phyloP scores from a whole-genome alignment of 331 rosid species.

The Phaseolus coccineus region DNA sequence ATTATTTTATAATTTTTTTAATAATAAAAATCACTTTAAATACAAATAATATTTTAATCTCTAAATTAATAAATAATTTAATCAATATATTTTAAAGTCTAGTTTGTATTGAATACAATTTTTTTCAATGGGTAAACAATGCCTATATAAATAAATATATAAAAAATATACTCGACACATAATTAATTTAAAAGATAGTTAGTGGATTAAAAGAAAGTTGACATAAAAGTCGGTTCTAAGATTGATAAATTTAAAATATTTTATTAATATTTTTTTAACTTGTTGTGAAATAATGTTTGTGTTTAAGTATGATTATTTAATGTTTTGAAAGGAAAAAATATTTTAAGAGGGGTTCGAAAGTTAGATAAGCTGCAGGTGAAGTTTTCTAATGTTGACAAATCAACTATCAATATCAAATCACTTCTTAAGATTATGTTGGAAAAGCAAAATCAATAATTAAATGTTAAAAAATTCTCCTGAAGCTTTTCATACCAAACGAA shows the following conservation, averaged over 20 bases:
- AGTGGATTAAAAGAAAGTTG: too few relatives aligned
- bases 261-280: not conserved
- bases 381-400: constrained; percentile 56
- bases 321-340: not conserved
- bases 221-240: not conserved
- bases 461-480: constrained; percentile 8
- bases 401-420: constrained; percentile 49
- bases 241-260: not conserved
- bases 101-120: too few relatives aligned
- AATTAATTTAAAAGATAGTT: too few relatives aligned
- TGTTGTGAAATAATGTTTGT: not conserved
- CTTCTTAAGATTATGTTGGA: constrained; percentile 50
- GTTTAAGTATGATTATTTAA: not conserved
- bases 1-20: too few relatives aligned
- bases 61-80: too few relatives aligned
- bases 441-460: constrained; percentile 41
- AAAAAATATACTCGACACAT: too few relatives aligned
- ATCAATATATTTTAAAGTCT: too few relatives aligned
- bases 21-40: too few relatives aligned
- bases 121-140: too few relatives aligned
- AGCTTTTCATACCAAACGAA: constrained; percentile 48
- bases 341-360: constrained; percentile 40
- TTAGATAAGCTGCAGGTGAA: constrained; percentile 40
- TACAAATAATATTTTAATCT: too few relatives aligned
- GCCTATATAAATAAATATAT: too few relatives aligned